Base-by-base conservation (phyloP, 2,329 filamentous ascomycete species). In the Teratosphaeria zuluensis region DNA sequence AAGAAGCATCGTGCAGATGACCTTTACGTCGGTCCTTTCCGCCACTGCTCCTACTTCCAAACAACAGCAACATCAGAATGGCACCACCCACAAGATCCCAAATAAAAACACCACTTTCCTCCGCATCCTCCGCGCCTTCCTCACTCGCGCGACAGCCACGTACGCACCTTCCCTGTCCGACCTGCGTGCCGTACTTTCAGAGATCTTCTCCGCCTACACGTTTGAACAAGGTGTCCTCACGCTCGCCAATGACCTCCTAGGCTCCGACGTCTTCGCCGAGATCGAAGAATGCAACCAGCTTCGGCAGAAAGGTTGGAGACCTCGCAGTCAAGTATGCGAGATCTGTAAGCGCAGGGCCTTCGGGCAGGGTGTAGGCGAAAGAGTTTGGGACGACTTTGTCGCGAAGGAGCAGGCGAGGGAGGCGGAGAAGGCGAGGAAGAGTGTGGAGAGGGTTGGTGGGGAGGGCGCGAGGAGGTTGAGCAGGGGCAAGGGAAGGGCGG, bases 161-260 rank as follows among this genome's bases (percentile, higher is more conserved):
- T 85, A 87, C 19, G 95, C 91, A 0, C 92, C 94, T 0, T 95
- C 89, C 12, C 79, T 99, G 1, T 87, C 90, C 1, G 91, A 97
- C 70, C 81, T 99, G 2, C 87, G 94, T 52, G 83, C 84, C 6
- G 92, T 97, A 0, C 81, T 99, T 1, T 80, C 84, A 0, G 94
- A 92, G 12, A 92, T 99, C 58, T 97, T 99, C 75, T 86, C 92
- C 0, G 92, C 94, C 0, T 99, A 99, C 71, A 87, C 91, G 0
- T 96, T 97, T 70, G 94, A 99, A 73, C 89, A 92, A 71, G 92
- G 89, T 0, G 89, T 99, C 16, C 81, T 99, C 21, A 81, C 83
- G 1, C 82, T 99, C 2, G 90, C 94, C 0, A 95, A 92, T 70
- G 82, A 87, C 3, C 84, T 99, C 58, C 80, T 99, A 0, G 92